Percentiles rank a stretch among this genome's conserved stretches.
Evolutionary conservation across 2,329 filamentous ascomycete genomes (phyloP).

Genomic region (Apiospora phragmitis): DNA sequence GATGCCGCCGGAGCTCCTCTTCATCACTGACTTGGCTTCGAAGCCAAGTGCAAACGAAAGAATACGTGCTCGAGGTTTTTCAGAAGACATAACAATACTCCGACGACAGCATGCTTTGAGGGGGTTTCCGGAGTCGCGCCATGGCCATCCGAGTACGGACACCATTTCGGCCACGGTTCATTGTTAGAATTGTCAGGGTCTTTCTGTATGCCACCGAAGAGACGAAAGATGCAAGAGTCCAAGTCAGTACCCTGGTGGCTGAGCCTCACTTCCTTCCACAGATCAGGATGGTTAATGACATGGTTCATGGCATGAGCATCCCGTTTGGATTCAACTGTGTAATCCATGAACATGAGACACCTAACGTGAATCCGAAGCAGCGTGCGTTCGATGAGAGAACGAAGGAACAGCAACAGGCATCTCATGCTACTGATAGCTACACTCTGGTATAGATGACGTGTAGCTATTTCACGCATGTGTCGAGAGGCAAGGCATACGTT

Average conservation of each 20-base stretch:
- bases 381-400: background rate
- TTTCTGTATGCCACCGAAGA: background rate
- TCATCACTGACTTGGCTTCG: background rate
- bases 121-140: background rate
- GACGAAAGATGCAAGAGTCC: background rate
- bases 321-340: too few species aligned
- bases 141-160: background rate
- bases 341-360: background rate
- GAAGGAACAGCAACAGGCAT: background rate
- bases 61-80: background rate
- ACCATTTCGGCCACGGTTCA: background rate
- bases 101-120: background rate
- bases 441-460: background rate
- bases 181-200: background rate
- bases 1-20: background rate
- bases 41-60: background rate
- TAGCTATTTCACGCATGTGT: background rate
- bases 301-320: background rate
- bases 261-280: background rate
- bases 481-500: background rate
- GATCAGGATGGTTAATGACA: background rate
- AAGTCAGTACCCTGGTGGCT: background rate
- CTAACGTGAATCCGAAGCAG: background rate
- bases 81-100: background rate
- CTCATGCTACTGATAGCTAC: background rate